Evolutionary conservation across 371 early-diverging fungal genomes (phyloP).

Genomic region (Umbelopsis sp.): DNA sequence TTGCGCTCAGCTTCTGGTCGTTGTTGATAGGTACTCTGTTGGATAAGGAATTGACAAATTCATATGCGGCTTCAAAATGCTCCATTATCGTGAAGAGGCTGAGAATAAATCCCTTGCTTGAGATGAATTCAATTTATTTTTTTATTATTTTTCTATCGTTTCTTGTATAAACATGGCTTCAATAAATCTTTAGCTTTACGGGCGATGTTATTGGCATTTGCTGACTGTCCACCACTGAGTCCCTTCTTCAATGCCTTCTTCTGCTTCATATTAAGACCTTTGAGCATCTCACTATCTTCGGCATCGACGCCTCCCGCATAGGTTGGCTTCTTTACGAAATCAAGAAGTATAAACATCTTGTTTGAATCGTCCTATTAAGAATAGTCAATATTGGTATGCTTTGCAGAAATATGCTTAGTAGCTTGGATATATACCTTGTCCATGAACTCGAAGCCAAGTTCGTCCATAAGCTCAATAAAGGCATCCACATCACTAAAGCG

Average conservation of each 20-base stretch:
- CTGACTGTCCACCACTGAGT: constrained; percentile 39
- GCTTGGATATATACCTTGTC: constrained; percentile 50
- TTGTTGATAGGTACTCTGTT: constrained; percentile 34
- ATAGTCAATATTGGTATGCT: neutral
- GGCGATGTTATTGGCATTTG: constrained; percentile 28
- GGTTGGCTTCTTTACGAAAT: constrained; percentile 67
- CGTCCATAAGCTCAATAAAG: constrained; percentile 74
- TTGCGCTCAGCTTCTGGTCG: constrained; percentile 47
- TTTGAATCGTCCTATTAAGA: constrained; percentile 64
- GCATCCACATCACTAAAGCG: constrained; percentile 80
- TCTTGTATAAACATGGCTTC: constrained; percentile 93
- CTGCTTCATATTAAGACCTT: constrained; percentile 49
- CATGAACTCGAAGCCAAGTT: constrained; percentile 75
- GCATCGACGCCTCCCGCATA: constrained; percentile 32
- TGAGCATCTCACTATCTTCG: constrained; percentile 36
- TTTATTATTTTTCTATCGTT: constrained; percentile 56
- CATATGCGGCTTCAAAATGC: constrained; percentile 47
- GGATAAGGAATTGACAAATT: constrained; percentile 35
- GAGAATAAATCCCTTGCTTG: neutral
- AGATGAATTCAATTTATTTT: neutral
- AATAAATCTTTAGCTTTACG: constrained; percentile 58
- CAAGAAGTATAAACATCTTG: constrained; percentile 92
- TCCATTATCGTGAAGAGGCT: constrained; percentile 25
- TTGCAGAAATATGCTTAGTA: no score
- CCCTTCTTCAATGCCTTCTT: constrained; percentile 52